Conservation (phyloP, 345 rosid species). For the Limnanthes douglasii region DNA sequence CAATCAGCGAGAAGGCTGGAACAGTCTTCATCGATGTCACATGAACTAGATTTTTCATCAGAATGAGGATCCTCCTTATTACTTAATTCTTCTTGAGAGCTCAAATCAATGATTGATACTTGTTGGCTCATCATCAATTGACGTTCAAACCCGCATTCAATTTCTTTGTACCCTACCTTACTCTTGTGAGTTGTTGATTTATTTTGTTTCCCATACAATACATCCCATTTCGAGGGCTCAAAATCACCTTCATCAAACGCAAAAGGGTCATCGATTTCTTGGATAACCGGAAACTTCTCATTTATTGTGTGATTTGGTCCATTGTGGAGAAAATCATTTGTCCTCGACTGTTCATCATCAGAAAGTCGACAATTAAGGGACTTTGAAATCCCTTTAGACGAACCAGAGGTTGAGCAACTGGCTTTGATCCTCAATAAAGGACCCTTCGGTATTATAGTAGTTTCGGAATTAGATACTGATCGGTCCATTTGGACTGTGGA, state of each 20-base stretch:
- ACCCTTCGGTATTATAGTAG: conserved; percentile 28
- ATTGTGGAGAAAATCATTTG: conserved; percentile 16
- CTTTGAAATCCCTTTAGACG: conserved; percentile 29
- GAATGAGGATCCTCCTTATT: conserved; percentile 16
- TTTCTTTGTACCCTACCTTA: conserved; percentile 16
- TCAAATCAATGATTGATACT: conserved; percentile 22
- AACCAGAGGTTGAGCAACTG: conserved; percentile 34
- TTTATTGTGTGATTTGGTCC: conserved; percentile 16
- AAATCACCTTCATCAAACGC: conserved; percentile 74
- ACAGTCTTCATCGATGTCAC: conserved; percentile 32
- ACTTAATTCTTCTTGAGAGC: conserved; percentile 20
- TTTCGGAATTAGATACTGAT: conserved; percentile 34
- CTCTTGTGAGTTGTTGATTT: conserved; percentile 19
- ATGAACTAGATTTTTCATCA: conserved; percentile 19
- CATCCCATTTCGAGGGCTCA: conserved; percentile 67
- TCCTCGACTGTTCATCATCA: conserved; percentile 22
- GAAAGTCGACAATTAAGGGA: conserved; percentile 21
- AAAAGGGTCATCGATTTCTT: conserved; percentile 60
- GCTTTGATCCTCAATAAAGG: conserved; percentile 22
- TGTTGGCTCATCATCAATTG: conserved; percentile 23
- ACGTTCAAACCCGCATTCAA: conserved; percentile 19
- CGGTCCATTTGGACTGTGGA: conserved; percentile 24
- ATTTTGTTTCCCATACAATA: conserved; percentile 34
- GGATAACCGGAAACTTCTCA: conserved; percentile 16
- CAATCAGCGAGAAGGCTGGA: conserved; percentile 58